Evolutionary conservation across 176 grass and related monocot species (phyloP), one percentile per base, ranked within the genome.

Genomic region (Thinopyrum elongatum): DNA sequence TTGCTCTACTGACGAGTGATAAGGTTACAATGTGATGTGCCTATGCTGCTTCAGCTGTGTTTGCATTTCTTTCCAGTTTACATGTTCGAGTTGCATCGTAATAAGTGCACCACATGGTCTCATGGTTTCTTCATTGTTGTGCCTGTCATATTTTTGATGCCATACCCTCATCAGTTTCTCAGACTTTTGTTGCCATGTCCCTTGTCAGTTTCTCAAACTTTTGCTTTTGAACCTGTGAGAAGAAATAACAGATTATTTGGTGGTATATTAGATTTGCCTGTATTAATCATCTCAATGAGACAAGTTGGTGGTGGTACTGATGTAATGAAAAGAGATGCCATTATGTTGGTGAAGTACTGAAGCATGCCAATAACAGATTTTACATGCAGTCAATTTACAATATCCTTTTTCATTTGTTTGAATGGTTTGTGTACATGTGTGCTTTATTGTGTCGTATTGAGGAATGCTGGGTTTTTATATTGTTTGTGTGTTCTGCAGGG

Each of bases 401-500:
- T 53, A 0, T 7, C 49, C 16, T 19, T 51, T 51, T 51, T 7
- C 0, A 53, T 7, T 53, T 53, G 49, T 19, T 53, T 53, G 49
- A 53, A 7, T 53, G 49, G 0, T 53, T 53, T 53, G 1, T 53
- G 5, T 53, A 53, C 49, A 53, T 53, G 49, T 53, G 49, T 53
- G 47, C 4, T 53, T 53, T 0, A 19, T 53, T 53, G 49, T 0
- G 49, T 25, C 41, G 10, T 26, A 5, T 68, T 29, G 35, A 69
- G 72, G 6, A 76, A 0, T 60, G 4, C 61, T 42, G 25, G 30
- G 36, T 49, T 71, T 69, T 82, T 82, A 71, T 17, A 39, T 30
- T 62, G n/a, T 4, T 23, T 74, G 13, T 66, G 5, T 87, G 16
- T 47, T 30, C 21, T 84, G 77, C 82, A 98, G 96, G 94, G 92